Percentiles rank a stretch among this genome's conserved stretches.
Conservation (phyloP, 495 filamentous ascomycete species). For the Tuber indicum region DNA sequence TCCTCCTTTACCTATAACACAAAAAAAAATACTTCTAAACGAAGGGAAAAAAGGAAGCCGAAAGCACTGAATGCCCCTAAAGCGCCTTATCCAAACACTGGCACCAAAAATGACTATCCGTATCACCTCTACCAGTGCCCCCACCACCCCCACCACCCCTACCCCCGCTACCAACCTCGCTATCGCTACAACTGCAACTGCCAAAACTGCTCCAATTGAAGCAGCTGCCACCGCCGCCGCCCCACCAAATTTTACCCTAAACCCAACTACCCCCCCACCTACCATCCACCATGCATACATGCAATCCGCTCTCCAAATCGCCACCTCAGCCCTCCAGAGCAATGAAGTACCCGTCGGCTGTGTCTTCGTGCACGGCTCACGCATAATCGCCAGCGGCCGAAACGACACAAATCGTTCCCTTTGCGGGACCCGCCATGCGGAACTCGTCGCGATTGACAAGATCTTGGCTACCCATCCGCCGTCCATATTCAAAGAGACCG, state of each 20-base stretch:
- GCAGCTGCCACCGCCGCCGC: not conserved
- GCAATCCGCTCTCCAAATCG: conserved; percentile 47
- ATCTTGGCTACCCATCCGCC: conserved; percentile 54
- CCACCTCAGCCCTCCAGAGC: conserved; percentile 66
- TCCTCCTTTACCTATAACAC: not conserved
- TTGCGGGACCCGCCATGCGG: conserved; percentile 80
- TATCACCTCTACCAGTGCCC: not conserved
- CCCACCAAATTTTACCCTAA: not conserved
- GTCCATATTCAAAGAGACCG: conserved; percentile 59
- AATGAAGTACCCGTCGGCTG: conserved; percentile 96
- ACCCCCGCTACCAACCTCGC: not conserved
- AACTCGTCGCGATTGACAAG: conserved; percentile 74
- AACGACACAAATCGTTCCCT: conserved; percentile 88
- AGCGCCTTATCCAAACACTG: not conserved
- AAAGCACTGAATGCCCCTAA: not conserved
- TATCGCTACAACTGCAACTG: not conserved
- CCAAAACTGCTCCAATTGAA: not conserved
- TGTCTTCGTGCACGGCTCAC: conserved; percentile 69
- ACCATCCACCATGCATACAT: conserved; percentile 25
- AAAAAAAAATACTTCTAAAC: not conserved
- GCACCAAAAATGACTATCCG: not conserved
- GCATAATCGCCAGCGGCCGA: conserved; percentile 79
- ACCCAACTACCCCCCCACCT: not conserved
- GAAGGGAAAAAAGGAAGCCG: not conserved
- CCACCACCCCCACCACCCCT: not conserved